Evolutionary conservation across 805 yeast species (phyloP), one percentile per base, ranked within the genome.

Genomic region (Monosporozyma solicola): DNA sequence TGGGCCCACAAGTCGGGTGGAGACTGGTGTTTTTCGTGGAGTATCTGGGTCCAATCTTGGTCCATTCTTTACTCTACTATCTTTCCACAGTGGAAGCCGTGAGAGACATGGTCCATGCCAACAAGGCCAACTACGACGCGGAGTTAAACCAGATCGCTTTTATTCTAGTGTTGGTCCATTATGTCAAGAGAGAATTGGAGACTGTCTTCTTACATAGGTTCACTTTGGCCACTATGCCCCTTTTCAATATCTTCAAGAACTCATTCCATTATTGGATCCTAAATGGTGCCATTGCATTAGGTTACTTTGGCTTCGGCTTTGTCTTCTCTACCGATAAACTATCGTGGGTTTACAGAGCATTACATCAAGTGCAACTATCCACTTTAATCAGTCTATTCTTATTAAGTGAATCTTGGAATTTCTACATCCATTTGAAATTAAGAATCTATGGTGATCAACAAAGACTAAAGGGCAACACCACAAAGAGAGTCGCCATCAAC

Each of bases 1-100:
- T 92, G 56, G 99, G 99, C 22, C 90, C 91, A 0, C 99, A 94
- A 71, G 80, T 94, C 54, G 83, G 84, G 4, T 94, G 97, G 97
- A 80, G 86, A 71, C 78, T 89, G 3, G 98, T 92, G n/a, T 94
- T 83, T 65, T 61, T 88, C 51, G 73, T 88, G 57, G 99, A 94
- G 72, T 94, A 94, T 67, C 60, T 87, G 16, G 98, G 98, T 2
- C 99, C 99, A 9, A 73, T 94, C 53, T 47, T 91, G 43, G 76
- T 92, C 62, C 97, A 91, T 68, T 79, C 88, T 1, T 53, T 88
- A 16, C 72, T 86, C 52, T 92, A 81, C 66, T 75, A 68, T 52
- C 66, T 71, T 48, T 63, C 71, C 9, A 49, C 47, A 3, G 7
- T 51, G 50, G 29, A 46, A 54, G 8, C 56, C 9, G 35, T 46